Evolutionary conservation across 78 protist species (phyloP).

Genomic region (Isochrysis galbana): DNA sequence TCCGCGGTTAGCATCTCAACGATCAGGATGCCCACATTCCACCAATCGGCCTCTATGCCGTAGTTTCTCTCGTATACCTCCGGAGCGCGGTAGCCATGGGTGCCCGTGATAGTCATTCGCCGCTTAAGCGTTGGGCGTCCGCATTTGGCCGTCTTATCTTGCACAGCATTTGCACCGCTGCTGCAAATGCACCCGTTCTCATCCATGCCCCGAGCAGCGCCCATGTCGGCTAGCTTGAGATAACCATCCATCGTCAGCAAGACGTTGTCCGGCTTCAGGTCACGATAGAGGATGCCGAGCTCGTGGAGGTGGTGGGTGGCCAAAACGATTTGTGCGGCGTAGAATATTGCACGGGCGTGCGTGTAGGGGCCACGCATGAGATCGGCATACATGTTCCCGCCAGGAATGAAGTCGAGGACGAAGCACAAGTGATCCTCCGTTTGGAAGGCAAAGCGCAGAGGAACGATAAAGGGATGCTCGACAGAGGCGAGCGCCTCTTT

Average conservation of each 20-base stretch:
- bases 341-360: constrained; percentile 11
- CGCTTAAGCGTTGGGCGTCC: not conserved
- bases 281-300: constrained; percentile 43
- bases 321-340: constrained; percentile 46
- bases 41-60: constrained; percentile 54
- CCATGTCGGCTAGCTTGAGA: constrained; percentile 52
- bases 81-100: constrained; percentile 46
- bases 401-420: constrained; percentile 40
- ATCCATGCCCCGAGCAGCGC: constrained; percentile 5
- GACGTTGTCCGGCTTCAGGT: constrained; percentile 61
- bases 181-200: not conserved
- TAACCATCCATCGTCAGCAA: constrained; percentile 41
- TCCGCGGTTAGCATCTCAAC: constrained; percentile 52
- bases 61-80: constrained; percentile 31
- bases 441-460: constrained; percentile 71
- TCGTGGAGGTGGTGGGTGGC: constrained; percentile 42
- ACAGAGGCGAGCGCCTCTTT: constrained; percentile 76
- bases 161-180: not conserved
- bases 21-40: constrained; percentile 44
- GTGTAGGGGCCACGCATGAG: constrained; percentile 15
- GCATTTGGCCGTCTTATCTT: not conserved
- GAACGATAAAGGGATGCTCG: constrained; percentile 79
- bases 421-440: constrained; percentile 55
- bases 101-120: constrained; percentile 34
- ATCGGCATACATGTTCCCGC: constrained; percentile 50